phyloP scores from a whole-genome alignment of 345 rosid species.

The Arabidopsis thaliana region DNA sequence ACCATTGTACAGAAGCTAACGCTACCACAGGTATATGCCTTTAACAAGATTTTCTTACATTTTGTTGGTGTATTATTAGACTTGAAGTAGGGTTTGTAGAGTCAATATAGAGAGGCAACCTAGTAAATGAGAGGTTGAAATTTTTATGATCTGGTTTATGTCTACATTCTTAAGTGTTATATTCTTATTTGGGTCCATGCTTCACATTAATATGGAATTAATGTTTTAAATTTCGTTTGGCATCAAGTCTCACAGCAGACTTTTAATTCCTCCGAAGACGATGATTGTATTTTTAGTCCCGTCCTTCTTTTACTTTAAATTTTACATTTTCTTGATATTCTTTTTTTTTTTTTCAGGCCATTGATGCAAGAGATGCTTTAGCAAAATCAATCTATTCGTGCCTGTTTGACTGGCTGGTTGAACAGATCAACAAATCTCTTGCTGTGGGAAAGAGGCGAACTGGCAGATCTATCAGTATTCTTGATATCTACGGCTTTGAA shows the following conservation, averaged over 20 bases:
- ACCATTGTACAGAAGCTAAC: constrained; percentile 88
- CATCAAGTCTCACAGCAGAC: constrained; percentile 12
- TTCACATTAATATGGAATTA: constrained; percentile 2
- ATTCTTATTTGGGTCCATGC: constrained; percentile 6
- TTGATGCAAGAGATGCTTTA: constrained; percentile 89
- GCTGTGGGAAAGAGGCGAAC: constrained; percentile 93
- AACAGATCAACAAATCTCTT: constrained; percentile 93
- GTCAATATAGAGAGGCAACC: constrained; percentile 13
- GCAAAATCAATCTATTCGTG: constrained; percentile 94
- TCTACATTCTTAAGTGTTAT: not conserved
- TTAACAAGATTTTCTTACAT: constrained; percentile 12
- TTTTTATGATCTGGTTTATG: not conserved
- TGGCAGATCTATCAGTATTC: constrained; percentile 98
- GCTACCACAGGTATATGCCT: constrained; percentile 71
- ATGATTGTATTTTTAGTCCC: not conserved
- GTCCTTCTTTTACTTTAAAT: constrained; percentile 15
- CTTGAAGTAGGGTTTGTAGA: constrained; percentile 20
- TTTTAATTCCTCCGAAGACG: not conserved
- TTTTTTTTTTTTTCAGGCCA: constrained; percentile 62
- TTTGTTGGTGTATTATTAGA: constrained; percentile 1
- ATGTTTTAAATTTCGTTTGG: constrained; percentile 14
- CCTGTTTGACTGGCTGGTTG: constrained; percentile 95
- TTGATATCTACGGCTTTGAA: constrained; percentile 98
- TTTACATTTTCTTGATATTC: constrained; percentile 1
- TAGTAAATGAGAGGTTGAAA: constrained; percentile 5